Percentiles rank a stretch among this genome's conserved stretches.
Evolutionary conservation across 1,284 basidiomycete genomes (phyloP).

Genomic region (Fistulinella staudtii): DNA sequence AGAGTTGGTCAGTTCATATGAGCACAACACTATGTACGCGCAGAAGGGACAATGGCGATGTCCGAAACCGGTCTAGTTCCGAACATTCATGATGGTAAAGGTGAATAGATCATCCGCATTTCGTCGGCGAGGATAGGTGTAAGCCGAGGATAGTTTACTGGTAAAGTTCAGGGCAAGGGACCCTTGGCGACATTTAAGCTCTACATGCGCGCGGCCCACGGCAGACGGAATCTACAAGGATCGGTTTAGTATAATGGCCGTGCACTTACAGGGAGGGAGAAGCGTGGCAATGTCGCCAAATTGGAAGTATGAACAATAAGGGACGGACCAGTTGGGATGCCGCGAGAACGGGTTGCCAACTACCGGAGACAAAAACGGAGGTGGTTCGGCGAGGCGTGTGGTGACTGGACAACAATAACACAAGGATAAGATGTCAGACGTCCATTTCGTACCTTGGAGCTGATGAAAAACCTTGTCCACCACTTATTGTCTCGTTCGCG

Average conservation of each 20-base stretch:
- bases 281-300: conserved; percentile 9
- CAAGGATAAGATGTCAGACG: conserved; percentile 17
- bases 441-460: conserved; percentile 27
- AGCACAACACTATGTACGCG: conserved; percentile 12
- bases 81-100: conserved; percentile 12
- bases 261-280: conserved; percentile 14
- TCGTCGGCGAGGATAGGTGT: conserved; percentile 11
- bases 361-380: conserved; percentile 1
- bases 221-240: conserved; percentile 5
- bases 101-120: conserved; percentile 19
- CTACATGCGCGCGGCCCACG: conserved; percentile 8
- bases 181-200: conserved; percentile 16
- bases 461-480: conserved; percentile 22
- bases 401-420: conserved; percentile 22
- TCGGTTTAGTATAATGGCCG: conserved; percentile 2
- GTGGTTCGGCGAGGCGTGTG: conserved; percentile 2
- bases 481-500: conserved; percentile 23
- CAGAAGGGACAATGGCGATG: conserved; percentile 31
- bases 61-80: conserved; percentile 38
- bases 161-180: conserved; percentile 13
- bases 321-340: conserved; percentile 15
- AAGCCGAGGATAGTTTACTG: conserved; percentile 2
- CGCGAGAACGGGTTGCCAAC: conserved; percentile 13
- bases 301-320: conserved; percentile 25
- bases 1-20: conserved; percentile 20